These are phyloP conservation scores for Clitoria ternatea DNA, from an alignment of 306 rosid genomes.

Conservation along the genomic window DNA sequence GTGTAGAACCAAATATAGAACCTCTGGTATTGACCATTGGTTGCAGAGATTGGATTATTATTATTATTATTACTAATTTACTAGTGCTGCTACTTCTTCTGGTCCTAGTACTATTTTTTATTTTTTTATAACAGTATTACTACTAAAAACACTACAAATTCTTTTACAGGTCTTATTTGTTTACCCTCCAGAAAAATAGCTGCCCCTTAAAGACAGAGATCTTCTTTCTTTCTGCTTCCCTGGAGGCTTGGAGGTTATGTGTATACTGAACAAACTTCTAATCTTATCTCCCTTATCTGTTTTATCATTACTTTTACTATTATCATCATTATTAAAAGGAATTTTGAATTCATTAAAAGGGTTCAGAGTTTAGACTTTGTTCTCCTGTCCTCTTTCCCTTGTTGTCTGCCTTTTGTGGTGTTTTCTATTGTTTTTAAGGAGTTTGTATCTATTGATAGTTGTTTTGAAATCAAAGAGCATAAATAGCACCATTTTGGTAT, in stretches of 20 bases:
- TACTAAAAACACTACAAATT: background rate
- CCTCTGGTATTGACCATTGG: slow-evolving; percentile 84
- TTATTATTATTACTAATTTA: background rate
- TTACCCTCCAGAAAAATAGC: slow-evolving; percentile 94
- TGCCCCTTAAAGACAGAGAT: slow-evolving; percentile 86
- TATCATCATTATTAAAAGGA: background rate
- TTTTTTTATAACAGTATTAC: background rate
- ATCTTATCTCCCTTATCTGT: background rate
- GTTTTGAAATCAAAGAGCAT: slow-evolving; percentile 7
- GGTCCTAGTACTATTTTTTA: background rate
- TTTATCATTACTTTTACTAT: background rate
- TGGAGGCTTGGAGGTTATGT: slow-evolving; percentile 90
- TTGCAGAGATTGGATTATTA: slow-evolving; percentile 11
- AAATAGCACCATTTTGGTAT: background rate
- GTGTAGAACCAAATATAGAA: slow-evolving; percentile 80
- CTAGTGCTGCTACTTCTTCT: background rate
- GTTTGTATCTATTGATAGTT: background rate
- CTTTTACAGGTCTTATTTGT: slow-evolving; percentile 77
- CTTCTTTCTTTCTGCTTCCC: slow-evolving; percentile 98
- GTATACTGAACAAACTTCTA: slow-evolving; percentile 21
- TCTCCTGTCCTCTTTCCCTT: too few relatives aligned
- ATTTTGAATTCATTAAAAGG: background rate
- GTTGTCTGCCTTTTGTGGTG: slow-evolving; percentile 1
- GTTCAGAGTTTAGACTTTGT: background rate
- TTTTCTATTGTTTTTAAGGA: slow-evolving; percentile 8